Base-by-base conservation (phyloP, 768 basidiomycete genomes). In the Ramaria sp. region DNA sequence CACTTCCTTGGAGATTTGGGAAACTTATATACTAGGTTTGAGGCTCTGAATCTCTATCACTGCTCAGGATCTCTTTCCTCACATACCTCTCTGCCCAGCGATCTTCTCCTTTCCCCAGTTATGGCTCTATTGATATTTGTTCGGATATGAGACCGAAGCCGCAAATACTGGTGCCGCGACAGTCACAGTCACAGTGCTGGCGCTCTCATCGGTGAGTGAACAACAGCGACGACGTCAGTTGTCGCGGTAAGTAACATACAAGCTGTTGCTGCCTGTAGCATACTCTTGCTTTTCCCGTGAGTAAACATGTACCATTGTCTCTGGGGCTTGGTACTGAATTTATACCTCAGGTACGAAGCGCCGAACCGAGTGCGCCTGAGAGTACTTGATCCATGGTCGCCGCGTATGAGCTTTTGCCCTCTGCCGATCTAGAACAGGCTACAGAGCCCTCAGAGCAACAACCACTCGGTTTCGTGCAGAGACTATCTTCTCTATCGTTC, bases 311-410 rank as follows among this genome's bases (percentile, higher is more conserved):
- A 34, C 32, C 32, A 34, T 34, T 2, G 2, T 13, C 13, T 34
- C 9, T 34, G 32, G 3, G 9, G 32, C 32, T 34, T 13, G 10
- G 25, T 43, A 20, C 20, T 20, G 42, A 43, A 20, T 16, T 43
- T 16, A 9, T n/a, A 16, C 24, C 9, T 6, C 45, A 47, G 8
- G 30, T 30, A 32, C 34, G n/a, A n/a, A 30, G 27, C 24, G 47
- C 34, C 30, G 48, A n/a, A n/a, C n/a, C n/a, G n/a, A n/a, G n/a
- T n/a, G n/a, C n/a, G n/a, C n/a, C n/a, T n/a, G n/a, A n/a, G n/a
- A n/a, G n/a, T n/a, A n/a, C n/a, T n/a, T n/a, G n/a, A n/a, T n/a
- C 13, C 24, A 50, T 50, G 48, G 48, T 50, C 30, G 48, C 48
- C 16, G 15, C 34, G 34, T 50, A 50, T 37, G 30, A 50, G 34